A percentile compares a stretch with the other conserved stretches of the same genome.
These are phyloP conservation scores for Corchorus olitorius DNA, from an alignment of 345 rosid species.

Conservation along the genomic window DNA sequence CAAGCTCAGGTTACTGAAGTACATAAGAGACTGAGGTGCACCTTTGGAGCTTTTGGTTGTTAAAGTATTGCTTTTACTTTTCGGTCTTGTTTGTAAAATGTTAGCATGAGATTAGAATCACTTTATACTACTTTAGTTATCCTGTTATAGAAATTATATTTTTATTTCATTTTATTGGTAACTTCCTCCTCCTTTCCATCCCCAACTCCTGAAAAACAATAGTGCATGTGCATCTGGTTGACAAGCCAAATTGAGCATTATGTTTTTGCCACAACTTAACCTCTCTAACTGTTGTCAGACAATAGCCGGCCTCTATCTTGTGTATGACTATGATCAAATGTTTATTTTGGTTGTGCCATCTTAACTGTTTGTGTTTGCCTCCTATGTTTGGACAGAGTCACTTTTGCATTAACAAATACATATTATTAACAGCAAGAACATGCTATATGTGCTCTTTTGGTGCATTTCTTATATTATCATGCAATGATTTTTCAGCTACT, in stretches of 20 bases:
- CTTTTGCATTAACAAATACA: neutral
- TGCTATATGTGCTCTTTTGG: neutral
- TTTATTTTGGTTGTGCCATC: conserved; percentile 3
- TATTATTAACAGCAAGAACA: neutral
- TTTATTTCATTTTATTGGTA: neutral
- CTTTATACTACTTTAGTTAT: neutral
- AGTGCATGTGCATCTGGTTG: neutral
- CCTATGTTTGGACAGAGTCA: neutral
- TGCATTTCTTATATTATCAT: conserved; percentile 15
- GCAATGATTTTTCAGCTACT: conserved; percentile 55
- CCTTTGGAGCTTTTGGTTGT: conserved; percentile 27
- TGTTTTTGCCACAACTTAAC: neutral
- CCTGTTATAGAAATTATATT: conserved; percentile 10
- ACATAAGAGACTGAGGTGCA: conserved; percentile 80
- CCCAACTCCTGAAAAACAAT: neutral
- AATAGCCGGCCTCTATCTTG: neutral
- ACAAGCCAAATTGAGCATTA: neutral
- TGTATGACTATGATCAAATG: neutral
- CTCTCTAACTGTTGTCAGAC: neutral
- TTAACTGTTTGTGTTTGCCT: neutral
- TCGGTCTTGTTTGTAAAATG: conserved; percentile 9
- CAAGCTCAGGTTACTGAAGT: conserved; percentile 65
- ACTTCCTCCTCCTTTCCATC: neutral
- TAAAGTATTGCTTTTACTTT: conserved; percentile 15
- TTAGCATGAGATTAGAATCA: conserved; percentile 4